Base-by-base conservation (phyloP, 352 stramenopile genomes). In the Phytopythium montanum region DNA sequence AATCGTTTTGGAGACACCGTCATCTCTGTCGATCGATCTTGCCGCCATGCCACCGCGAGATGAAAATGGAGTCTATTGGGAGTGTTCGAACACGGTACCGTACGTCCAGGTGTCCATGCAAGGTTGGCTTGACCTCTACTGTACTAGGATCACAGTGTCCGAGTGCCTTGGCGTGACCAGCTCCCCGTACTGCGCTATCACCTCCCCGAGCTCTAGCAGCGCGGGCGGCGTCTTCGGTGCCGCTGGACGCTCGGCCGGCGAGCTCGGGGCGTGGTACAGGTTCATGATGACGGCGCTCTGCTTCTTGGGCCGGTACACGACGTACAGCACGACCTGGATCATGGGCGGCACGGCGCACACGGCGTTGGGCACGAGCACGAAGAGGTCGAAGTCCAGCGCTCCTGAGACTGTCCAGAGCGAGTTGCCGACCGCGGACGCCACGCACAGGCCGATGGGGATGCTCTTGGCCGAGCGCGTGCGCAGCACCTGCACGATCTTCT, bases 401-500 rank as follows among this genome's bases (percentile, higher is more conserved):
- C 61, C 71, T 31, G 70, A 64, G 42, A 71, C 38, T 16, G 60
- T 62, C 71, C 71, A 79, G 38, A 79, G 62, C 26, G 56, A 48
- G 42, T 75, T 76, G 62, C 62, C 66, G 1, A 68, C 55, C 5
- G 63, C 49, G 1, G 61, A 65, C 3, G 64, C 64, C 18, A 70
- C 42, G 46, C 73, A 70, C 62, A 79, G 68, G 2, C 54, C 26
- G 36, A 76, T 60, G 8, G 71, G 71, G 44, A 79, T 79, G 16
- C 62, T 73, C 10, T 55, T 61, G 5, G 59, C 60, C 0, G 58
- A 73, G 16, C 66, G 60, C 12, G 68, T 75, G 45, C 64, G 62
- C 41, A 76, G 53, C 52, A 79, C 68, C 41, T 62, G 70, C 16
- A 57, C 68, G 42, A 79, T 72, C 16, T 67, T 79, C 54, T 72